phyloP scores from a whole-genome alignment of 441 rosid genomes.

The Geranium incanum region DNA sequence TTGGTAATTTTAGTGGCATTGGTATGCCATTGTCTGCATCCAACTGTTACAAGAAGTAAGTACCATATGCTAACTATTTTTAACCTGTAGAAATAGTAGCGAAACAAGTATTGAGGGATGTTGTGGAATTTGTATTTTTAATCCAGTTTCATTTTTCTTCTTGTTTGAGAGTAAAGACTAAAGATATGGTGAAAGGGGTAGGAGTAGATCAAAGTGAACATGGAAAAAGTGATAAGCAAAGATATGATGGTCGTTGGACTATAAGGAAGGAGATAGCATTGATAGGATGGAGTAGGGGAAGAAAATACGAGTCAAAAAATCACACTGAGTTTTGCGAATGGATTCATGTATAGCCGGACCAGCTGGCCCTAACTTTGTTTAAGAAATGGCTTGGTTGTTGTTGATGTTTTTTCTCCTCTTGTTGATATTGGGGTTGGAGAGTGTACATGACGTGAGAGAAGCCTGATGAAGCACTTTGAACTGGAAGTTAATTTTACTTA shows the following conservation, averaged over 20 bases:
- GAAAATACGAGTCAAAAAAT: background rate
- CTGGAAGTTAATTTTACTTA: too few relatives aligned
- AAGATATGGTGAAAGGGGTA: too few relatives aligned
- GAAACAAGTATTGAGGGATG: background rate
- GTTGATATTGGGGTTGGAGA: too few relatives aligned
- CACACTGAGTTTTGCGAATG: background rate
- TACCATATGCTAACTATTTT: background rate
- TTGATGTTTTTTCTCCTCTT: background rate
- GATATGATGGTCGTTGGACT: background rate
- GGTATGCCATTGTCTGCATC: background rate
- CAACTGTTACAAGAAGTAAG: background rate
- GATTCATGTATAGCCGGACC: background rate
- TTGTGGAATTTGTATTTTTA: background rate
- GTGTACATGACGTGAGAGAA: too few relatives aligned
- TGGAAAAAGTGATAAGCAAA: background rate
- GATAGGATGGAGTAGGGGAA: background rate
- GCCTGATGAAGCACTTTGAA: too few relatives aligned
- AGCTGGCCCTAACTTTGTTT: background rate
- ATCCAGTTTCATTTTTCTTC: too few relatives aligned
- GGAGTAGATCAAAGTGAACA: too few relatives aligned
- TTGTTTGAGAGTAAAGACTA: too few relatives aligned
- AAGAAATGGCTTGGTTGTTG: background rate
- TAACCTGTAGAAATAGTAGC: background rate
- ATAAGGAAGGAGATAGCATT: background rate
- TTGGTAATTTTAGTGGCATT: background rate